A percentile compares a stretch with the other conserved stretches of the same genome.
Conservation (phyloP, 768 basidiomycete species). For the Daedalea quercina region DNA sequence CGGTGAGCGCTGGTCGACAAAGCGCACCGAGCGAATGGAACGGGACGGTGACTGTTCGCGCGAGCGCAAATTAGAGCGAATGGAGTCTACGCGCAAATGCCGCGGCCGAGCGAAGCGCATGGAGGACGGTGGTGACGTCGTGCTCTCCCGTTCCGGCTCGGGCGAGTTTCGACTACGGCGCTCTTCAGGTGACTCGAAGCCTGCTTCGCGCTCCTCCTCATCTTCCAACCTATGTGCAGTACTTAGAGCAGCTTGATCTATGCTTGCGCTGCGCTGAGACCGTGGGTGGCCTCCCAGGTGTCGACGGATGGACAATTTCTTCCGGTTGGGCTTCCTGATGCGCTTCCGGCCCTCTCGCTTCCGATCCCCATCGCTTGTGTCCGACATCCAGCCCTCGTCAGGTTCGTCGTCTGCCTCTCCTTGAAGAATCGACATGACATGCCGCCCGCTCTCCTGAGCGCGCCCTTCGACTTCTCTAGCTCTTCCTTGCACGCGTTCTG, state of each 20-base stretch:
- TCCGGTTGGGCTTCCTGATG: slow-evolving; percentile 1
- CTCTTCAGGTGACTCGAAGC: slow-evolving; percentile 12
- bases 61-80: slow-evolving; percentile 18
- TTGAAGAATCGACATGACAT: not conserved
- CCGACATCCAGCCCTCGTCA: slow-evolving; percentile 64
- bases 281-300: slow-evolving; percentile 10
- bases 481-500: slow-evolving; percentile 10
- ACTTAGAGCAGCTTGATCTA: slow-evolving; percentile 1
- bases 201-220: not conserved
- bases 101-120: slow-evolving; percentile 12
- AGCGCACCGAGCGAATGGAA: slow-evolving; percentile 43
- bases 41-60: slow-evolving; percentile 40
- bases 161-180: slow-evolving; percentile 15
- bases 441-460: slow-evolving; percentile 15
- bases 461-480: slow-evolving; percentile 7
- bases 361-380: slow-evolving; percentile 30
- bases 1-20: slow-evolving; percentile 30
- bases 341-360: slow-evolving; percentile 1
- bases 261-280: slow-evolving; percentile 8
- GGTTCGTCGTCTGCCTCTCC: slow-evolving; percentile 31
- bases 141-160: not conserved
- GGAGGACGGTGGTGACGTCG: slow-evolving; percentile 4
- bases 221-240: slow-evolving; percentile 1
- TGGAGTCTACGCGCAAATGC: slow-evolving; percentile 25
- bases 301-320: slow-evolving; percentile 11